Conservation (phyloP, 352 stramenopile genomes). For the Phytophthora sansomeana region DNA sequence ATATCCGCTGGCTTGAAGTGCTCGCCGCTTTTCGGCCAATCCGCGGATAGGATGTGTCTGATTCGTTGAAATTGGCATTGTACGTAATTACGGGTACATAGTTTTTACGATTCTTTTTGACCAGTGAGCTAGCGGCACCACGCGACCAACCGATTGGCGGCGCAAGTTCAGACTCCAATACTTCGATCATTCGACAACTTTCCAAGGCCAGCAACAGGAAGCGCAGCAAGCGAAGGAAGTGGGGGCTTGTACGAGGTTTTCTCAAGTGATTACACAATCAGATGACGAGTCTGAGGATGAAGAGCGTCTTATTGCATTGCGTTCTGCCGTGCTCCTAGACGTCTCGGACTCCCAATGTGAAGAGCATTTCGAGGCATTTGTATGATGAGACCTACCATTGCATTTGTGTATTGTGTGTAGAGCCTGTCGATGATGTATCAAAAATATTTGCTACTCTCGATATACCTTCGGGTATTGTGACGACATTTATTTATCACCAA, state of each 20-base stretch:
- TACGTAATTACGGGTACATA: constrained; percentile 28
- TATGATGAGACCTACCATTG: constrained; percentile 84
- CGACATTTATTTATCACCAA: constrained; percentile 90
- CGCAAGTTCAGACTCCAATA: neutral
- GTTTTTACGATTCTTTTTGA: constrained; percentile 19
- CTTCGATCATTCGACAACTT: constrained; percentile 26
- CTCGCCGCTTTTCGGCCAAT: constrained; percentile 13
- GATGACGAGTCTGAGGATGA: constrained; percentile 93
- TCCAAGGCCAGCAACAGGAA: constrained; percentile 2
- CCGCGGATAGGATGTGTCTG: neutral
- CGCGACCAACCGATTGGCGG: constrained; percentile 20
- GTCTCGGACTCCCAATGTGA: constrained; percentile 73
- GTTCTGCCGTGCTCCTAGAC: constrained; percentile 80
- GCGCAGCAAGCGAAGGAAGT: neutral
- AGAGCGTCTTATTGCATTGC: constrained; percentile 65
- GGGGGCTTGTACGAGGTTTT: constrained; percentile 15
- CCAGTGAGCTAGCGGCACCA: neutral
- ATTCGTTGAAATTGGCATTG: constrained; percentile 1
- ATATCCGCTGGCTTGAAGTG: constrained; percentile 26
- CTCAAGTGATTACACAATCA: constrained; percentile 92
- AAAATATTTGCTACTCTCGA: constrained; percentile 95
- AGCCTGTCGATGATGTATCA: constrained; percentile 76
- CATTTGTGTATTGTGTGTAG: constrained; percentile 35
- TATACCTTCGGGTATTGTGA: constrained; percentile 68
- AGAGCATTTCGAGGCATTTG: constrained; percentile 92